phyloP scores from a whole-genome alignment of 192 early-diverging fungal species.

The Podila minutissima region DNA sequence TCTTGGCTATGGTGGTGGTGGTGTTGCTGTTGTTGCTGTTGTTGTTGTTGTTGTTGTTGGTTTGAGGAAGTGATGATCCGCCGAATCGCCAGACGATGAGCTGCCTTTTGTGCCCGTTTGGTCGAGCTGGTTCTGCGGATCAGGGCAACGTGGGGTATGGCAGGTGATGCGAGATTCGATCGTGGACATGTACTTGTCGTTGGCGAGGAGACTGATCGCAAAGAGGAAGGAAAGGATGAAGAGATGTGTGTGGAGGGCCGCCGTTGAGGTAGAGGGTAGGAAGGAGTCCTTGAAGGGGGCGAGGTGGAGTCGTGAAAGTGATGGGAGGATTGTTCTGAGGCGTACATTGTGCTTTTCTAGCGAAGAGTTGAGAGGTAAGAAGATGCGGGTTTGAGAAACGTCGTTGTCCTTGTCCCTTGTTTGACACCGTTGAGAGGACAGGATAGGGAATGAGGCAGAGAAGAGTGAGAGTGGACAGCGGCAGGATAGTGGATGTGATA shows the following conservation, averaged over 20 bases:
- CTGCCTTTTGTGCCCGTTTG: slow-evolving; percentile 20
- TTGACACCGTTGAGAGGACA: too few species aligned
- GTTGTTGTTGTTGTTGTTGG: slow-evolving; percentile 21
- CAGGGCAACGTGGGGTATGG: background rate
- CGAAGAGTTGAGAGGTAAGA: too few species aligned
- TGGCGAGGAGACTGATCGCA: background rate
- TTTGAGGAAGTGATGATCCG: slow-evolving; percentile 27
- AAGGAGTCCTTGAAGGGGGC: background rate
- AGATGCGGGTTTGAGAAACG: too few species aligned
- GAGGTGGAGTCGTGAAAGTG: background rate
- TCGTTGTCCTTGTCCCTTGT: too few species aligned
- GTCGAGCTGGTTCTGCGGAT: slow-evolving; percentile 15
- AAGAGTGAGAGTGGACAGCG: too few species aligned
- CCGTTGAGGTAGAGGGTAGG: background rate
- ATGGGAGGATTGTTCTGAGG: background rate
- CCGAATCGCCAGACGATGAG: slow-evolving; percentile 13
- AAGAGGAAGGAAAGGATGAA: background rate
- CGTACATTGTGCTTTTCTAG: too few species aligned
- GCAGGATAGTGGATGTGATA: too few species aligned
- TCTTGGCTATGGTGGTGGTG: background rate
- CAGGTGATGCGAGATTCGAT: background rate
- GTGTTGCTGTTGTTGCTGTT: background rate
- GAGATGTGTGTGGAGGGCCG: background rate
- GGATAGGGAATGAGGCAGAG: too few species aligned
- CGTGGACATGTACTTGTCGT: background rate